A percentile compares a stretch with the other conserved stretches of the same genome.
phyloP scores from a whole-genome alignment of 1,284 basidiomycete species.

The Puccinia polysora region DNA sequence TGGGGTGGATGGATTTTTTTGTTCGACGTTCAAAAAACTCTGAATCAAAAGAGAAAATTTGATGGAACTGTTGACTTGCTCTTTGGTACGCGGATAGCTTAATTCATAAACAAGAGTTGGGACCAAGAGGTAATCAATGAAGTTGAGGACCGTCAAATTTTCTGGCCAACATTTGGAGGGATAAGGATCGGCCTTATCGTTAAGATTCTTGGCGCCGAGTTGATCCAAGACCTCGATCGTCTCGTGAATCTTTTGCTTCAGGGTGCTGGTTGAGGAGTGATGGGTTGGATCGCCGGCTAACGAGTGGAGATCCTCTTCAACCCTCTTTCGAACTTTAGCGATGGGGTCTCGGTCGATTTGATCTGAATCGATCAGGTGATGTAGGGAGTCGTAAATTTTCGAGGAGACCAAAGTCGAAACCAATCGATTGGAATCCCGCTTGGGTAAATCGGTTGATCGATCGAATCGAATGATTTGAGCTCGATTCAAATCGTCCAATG shows the following conservation, averaged over 20 bases:
- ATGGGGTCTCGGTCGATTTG: not conserved
- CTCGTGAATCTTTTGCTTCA: constrained; percentile 66
- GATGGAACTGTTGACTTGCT: constrained; percentile 58
- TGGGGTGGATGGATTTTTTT: not conserved
- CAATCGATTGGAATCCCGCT: too few relatives aligned
- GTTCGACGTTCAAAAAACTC: not conserved
- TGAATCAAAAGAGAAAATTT: not conserved
- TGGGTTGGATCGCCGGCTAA: constrained; percentile 47
- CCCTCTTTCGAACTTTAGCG: not conserved
- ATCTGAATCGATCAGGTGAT: constrained; percentile 10
- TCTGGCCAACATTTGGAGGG: constrained; percentile 66
- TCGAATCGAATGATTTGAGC: not conserved
- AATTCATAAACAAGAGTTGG: constrained; percentile 94
- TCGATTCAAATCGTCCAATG: not conserved
- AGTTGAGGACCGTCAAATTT: constrained; percentile 78
- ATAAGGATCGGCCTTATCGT: constrained; percentile 57
- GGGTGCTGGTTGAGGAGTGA: constrained; percentile 66
- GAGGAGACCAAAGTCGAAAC: too few relatives aligned
- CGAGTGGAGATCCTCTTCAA: not conserved
- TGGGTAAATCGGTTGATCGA: too few relatives aligned
- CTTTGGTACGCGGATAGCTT: constrained; percentile 78
- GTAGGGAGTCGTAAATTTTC: constrained; percentile 7
- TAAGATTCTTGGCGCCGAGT: constrained; percentile 70
- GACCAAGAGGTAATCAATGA: constrained; percentile 78
- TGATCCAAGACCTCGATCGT: constrained; percentile 70